Evolutionary conservation across 2,329 filamentous ascomycete species (phyloP), one percentile per base, ranked within the genome.

Genomic region (Fusarium pilosicola): DNA sequence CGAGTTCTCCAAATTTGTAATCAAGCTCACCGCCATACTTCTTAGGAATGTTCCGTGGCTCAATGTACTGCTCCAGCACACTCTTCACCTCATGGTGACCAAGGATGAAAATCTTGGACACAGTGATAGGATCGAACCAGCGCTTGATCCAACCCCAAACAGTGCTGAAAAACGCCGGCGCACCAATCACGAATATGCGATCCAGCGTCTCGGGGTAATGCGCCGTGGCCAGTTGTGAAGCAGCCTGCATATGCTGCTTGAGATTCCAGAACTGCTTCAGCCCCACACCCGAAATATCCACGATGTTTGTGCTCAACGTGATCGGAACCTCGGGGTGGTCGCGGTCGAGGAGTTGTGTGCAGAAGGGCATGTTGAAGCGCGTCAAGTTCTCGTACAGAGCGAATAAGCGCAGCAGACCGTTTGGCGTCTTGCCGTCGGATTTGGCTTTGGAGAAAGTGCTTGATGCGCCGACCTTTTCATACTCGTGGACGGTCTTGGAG

Each of bases 261-360:
- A 98, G 84, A 83, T 97, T 97, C 96, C 96, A 98, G 82, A 98
- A 98, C 85, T 97, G 95, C 85, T 94, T 94, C 81, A 98, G 83
- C 11, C 94, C 94, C 32, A 98, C 95, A 20, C 92, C 91, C 22
- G 91, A 93, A 73, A 98, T 94, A 81, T 98, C 96, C 65, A 98
- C 95, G 77, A 98, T 97, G 84, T 98, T 98, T 77, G 94, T 97
- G 79, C 93, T 95, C 77, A 96, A 92, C 44, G 95, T 96, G 76
- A 98, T 94, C 12, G 96, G 96, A n/a, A 94, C 95, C 73, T 92
- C 89, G 8, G 92, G 88, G 80, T 93, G 85, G 13, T 91, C 90
- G 77, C 95, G 89, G 77, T 94, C 89, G 51, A 85, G 84, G 70
- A 97, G 88, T 77, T 93, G 89, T 44, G 94, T 94, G 84, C 93